phyloP scores from a whole-genome alignment of 371 early-diverging fungal genomes.

The Massospora cicadina region DNA sequence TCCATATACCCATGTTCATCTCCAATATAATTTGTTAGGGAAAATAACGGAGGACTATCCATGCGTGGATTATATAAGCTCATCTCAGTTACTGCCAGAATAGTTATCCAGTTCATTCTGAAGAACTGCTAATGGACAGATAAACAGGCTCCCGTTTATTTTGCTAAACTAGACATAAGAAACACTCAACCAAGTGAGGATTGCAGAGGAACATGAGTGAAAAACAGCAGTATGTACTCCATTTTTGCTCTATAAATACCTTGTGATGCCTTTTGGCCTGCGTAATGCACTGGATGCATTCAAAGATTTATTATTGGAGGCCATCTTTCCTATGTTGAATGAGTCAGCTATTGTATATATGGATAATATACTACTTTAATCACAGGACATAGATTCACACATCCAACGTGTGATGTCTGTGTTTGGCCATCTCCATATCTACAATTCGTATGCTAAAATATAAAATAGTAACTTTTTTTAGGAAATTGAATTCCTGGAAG shows the following conservation, averaged over 20 bases:
- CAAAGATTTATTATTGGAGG: neutral
- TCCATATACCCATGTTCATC: too few species aligned
- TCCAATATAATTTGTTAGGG: too few species aligned
- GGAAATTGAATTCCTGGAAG: neutral
- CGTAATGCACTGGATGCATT: neutral
- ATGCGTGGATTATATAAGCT: too few species aligned
- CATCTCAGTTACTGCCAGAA: too few species aligned
- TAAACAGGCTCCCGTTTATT: neutral
- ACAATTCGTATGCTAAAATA: neutral
- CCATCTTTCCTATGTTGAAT: neutral
- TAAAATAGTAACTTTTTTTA: neutral
- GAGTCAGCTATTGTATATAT: neutral
- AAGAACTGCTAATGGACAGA: neutral
- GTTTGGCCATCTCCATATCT: neutral
- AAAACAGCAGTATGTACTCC: neutral
- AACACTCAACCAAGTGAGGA: neutral
- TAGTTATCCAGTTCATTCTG: neutral
- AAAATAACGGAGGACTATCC: too few species aligned
- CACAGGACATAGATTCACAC: neutral
- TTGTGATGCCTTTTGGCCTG: neutral
- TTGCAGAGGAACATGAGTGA: neutral
- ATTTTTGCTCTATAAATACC: neutral
- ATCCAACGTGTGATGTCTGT: neutral
- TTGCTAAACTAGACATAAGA: neutral
- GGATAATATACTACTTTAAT: neutral